A percentile compares a stretch with the other conserved stretches of the same genome.
Evolutionary conservation across 805 yeast species (phyloP).

Genomic region (Candida krabiensis): DNA sequence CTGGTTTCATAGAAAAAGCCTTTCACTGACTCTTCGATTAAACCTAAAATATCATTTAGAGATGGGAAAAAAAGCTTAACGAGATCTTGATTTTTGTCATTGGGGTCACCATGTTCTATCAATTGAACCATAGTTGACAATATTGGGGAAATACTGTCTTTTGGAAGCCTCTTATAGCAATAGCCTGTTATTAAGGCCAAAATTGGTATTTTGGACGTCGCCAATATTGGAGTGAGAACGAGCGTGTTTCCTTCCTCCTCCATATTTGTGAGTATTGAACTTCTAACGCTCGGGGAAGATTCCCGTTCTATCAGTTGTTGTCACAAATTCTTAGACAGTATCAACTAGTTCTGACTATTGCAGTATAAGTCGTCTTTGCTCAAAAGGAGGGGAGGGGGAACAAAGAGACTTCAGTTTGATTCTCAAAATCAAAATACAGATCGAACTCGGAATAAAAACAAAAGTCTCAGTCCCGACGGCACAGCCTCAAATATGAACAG

Average conservation of each 20-base stretch:
- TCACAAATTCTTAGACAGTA: too few species aligned
- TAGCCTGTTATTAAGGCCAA: constrained; percentile 48
- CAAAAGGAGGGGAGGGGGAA: background rate
- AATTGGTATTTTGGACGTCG: constrained; percentile 56
- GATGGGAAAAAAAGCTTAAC: constrained; percentile 27
- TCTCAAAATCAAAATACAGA: background rate
- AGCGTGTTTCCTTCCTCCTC: constrained; percentile 12
- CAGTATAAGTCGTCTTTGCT: background rate
- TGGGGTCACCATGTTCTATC: constrained; percentile 32
- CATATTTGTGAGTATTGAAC: too few species aligned
- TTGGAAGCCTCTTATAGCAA: constrained; percentile 41
- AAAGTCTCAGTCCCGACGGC: background rate
- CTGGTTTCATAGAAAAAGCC: constrained; percentile 6
- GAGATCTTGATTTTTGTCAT: constrained; percentile 11
- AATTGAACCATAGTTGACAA: constrained; percentile 43
- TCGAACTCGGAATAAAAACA: constrained; percentile 1
- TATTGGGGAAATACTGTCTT: constrained; percentile 37
- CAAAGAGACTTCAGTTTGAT: too few species aligned
- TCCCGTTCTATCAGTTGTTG: too few species aligned
- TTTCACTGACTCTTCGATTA: constrained; percentile 16
- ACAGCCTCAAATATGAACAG: too few species aligned
- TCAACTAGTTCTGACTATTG: background rate
- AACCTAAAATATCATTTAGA: constrained; percentile 19
- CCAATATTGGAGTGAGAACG: constrained; percentile 40
- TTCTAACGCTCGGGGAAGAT: too few species aligned